Percentiles rank a stretch among this genome's conserved stretches.
Evolutionary conservation across 345 rosid species (phyloP).

Genomic region (Camelina sativa): DNA sequence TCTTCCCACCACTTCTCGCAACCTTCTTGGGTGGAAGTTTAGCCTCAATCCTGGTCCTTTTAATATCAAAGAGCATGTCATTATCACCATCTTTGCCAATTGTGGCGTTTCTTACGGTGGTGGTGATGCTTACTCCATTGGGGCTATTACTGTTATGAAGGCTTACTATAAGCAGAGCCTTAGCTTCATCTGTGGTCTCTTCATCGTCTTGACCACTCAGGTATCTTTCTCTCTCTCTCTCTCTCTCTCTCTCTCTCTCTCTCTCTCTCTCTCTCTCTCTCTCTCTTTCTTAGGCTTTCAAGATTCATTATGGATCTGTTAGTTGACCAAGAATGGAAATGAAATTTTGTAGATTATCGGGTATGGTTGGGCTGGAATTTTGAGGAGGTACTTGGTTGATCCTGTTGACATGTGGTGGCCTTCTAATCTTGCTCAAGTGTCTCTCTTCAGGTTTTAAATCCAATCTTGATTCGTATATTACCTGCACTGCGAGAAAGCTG

Average conservation of each 20-base stretch:
- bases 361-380: conserved; percentile 99
- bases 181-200: conserved; percentile 71
- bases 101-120: conserved; percentile 94
- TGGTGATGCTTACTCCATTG: conserved; percentile 97
- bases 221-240: conserved; percentile 38
- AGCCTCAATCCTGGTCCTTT: conserved; percentile 92
- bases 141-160: conserved; percentile 98
- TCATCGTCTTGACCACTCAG: conserved; percentile 93
- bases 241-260: conserved; percentile 5
- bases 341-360: conserved; percentile 66
- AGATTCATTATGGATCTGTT: background rate
- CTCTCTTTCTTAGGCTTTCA: background rate
- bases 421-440: conserved; percentile 96
- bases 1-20: conserved; percentile 58
- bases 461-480: background rate
- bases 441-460: conserved; percentile 74
- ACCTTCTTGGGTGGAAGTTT: conserved; percentile 60
- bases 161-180: conserved; percentile 88
- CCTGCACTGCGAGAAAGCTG: background rate
- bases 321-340: background rate
- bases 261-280: background rate
- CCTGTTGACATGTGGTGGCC: conserved; percentile 99
- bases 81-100: conserved; percentile 93
- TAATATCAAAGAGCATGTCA: conserved; percentile 95
- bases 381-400: conserved; percentile 92